These are phyloP conservation scores for Chlorella sp. DNA, from an alignment of 139 green algal species.

Conservation along the genomic window DNA sequence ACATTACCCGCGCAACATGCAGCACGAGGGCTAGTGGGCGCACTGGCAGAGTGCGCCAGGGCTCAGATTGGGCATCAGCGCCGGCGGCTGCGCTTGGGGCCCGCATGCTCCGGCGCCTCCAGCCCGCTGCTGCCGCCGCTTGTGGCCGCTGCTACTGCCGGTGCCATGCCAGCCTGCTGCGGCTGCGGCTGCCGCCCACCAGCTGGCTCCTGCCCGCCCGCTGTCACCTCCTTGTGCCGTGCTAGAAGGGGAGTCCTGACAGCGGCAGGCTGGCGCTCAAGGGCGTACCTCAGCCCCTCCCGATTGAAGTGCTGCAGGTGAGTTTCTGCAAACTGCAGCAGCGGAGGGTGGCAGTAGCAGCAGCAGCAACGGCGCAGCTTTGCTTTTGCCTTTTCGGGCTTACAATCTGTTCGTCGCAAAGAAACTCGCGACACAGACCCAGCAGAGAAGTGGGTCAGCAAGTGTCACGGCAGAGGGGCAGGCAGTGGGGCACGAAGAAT, in stretches of 20 bases:
- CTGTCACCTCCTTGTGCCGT: not conserved
- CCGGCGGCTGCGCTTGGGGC: not conserved
- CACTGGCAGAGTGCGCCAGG: not conserved
- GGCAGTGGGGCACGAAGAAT: too few species aligned
- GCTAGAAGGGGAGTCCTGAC: not conserved
- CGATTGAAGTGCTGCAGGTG: conserved; percentile 25
- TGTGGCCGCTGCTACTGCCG: not conserved
- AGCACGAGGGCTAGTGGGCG: too few species aligned
- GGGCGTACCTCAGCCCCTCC: conserved; percentile 35
- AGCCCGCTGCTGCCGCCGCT: not conserved
- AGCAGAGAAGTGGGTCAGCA: too few species aligned
- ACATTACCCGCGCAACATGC: too few species aligned
- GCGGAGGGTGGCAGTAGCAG: not conserved
- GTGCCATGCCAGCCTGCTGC: too few species aligned
- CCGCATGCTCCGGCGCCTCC: not conserved
- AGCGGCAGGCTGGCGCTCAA: conserved; percentile 25
- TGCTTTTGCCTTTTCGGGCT: too few species aligned
- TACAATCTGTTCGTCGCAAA: too few species aligned
- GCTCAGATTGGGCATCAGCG: not conserved
- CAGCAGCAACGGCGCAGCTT: too few species aligned
- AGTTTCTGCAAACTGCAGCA: not conserved
- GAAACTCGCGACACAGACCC: too few species aligned
- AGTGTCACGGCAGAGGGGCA: too few species aligned
- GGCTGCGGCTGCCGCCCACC: too few species aligned
- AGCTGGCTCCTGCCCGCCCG: too few species aligned